Percentiles rank a stretch among this genome's conserved stretches.
Evolutionary conservation across 176 grass and related monocot species (phyloP).

Genomic region (Typha latifolia): DNA sequence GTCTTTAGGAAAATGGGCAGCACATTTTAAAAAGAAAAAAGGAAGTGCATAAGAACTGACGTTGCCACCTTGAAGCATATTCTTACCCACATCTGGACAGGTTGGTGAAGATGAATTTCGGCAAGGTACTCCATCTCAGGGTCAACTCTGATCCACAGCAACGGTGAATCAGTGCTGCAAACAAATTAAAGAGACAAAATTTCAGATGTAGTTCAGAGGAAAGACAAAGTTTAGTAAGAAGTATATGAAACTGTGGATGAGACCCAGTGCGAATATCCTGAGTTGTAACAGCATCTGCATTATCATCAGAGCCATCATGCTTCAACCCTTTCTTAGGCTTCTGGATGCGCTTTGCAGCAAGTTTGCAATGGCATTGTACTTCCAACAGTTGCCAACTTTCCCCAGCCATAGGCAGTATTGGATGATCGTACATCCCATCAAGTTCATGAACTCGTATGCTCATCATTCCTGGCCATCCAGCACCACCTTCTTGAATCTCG

Average conservation of each 20-base stretch:
- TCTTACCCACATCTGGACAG: constrained; percentile 96
- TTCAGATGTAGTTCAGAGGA: not conserved
- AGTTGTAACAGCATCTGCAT: constrained; percentile 51
- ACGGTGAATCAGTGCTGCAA: constrained; percentile 80
- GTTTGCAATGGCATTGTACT: constrained; percentile 86
- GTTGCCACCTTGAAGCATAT: not conserved
- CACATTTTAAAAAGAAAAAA: too few relatives aligned
- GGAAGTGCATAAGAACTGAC: too few relatives aligned
- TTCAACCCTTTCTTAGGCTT: constrained; percentile 83
- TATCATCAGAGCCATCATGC: constrained; percentile 88
- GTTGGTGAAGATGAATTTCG: constrained; percentile 91
- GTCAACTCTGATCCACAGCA: constrained; percentile 87
- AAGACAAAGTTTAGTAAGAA: not conserved
- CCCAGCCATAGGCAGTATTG: constrained; percentile 78
- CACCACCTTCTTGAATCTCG: constrained; percentile 60
- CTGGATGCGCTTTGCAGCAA: constrained; percentile 74
- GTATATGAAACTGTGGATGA: constrained; percentile 17
- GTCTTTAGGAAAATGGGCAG: too few relatives aligned
- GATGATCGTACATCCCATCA: constrained; percentile 81
- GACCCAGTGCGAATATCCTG: constrained; percentile 80
- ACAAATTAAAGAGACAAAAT: constrained; percentile 4
- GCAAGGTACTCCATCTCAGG: constrained; percentile 99
- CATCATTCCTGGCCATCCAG: constrained; percentile 99
- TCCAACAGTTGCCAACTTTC: constrained; percentile 87
- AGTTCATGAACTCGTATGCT: constrained; percentile 87